Conservation (phyloP, 805 yeast genomes). For the Vanderwaltozyma polyspora region DNA sequence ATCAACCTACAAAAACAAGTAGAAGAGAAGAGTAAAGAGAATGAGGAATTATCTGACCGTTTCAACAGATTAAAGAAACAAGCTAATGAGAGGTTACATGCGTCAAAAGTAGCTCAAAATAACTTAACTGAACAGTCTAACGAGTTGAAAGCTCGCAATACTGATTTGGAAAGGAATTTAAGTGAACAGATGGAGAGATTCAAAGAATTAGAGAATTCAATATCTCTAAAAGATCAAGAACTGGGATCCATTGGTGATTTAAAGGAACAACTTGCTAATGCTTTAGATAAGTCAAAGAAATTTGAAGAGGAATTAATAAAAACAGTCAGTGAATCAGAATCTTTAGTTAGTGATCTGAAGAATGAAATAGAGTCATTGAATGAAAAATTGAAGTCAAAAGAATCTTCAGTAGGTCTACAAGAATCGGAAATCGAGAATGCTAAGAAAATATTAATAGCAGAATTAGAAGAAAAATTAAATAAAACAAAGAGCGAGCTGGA, state of each 20-base stretch:
- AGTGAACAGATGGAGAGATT: slow-evolving; percentile 5
- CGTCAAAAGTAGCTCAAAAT: slow-evolving; percentile 25
- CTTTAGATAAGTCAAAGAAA: background rate
- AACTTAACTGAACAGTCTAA: slow-evolving; percentile 30
- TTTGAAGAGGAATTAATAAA: background rate
- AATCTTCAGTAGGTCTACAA: too few relatives aligned
- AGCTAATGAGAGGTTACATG: slow-evolving; percentile 28
- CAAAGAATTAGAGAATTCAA: slow-evolving; percentile 1
- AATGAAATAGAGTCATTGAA: background rate
- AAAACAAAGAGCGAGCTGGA: background rate
- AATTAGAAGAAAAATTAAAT: background rate
- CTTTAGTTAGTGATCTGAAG: background rate
- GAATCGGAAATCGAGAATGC: too few relatives aligned
- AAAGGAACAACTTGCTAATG: too few relatives aligned
- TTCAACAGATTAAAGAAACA: slow-evolving; percentile 24
- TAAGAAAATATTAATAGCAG: too few relatives aligned
- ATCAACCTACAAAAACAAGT: slow-evolving; percentile 13
- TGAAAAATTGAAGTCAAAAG: too few relatives aligned
- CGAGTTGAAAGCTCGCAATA: slow-evolving; percentile 25
- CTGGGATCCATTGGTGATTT: too few relatives aligned
- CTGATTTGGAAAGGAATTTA: slow-evolving; percentile 21
- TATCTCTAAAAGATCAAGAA: background rate
- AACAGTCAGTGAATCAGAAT: background rate
- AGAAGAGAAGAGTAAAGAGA: slow-evolving; percentile 14
- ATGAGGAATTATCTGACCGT: slow-evolving; percentile 26